Evolutionary conservation across 2,329 filamentous ascomycete genomes (phyloP).

Genomic region (Pseudogymnoascus sp.): DNA sequence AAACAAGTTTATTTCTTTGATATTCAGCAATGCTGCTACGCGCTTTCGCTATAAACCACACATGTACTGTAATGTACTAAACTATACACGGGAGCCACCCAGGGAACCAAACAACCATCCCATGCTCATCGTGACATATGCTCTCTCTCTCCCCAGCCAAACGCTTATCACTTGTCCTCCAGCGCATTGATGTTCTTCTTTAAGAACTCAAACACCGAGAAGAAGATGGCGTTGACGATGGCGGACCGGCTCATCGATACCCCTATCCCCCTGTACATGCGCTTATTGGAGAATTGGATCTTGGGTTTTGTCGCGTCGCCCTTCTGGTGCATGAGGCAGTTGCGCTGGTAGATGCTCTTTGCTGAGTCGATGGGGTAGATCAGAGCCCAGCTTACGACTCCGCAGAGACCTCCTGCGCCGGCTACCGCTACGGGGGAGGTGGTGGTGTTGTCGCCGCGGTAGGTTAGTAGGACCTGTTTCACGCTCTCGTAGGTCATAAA

Average conservation of each 20-base stretch:
- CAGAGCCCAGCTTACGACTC: conserved; percentile 73
- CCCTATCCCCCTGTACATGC: conserved; percentile 75
- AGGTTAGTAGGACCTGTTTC: conserved; percentile 72
- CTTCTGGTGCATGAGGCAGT: conserved; percentile 62
- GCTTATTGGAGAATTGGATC: conserved; percentile 67
- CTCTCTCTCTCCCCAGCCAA: not conserved
- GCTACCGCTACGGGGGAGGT: conserved; percentile 74
- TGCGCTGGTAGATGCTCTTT: conserved; percentile 79
- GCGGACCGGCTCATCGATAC: conserved; percentile 79
- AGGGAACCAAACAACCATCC: not conserved
- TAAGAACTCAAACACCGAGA: conserved; percentile 77
- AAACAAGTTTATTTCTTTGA: not conserved
- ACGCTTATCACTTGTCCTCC: conserved; percentile 18
- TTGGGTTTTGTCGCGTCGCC: conserved; percentile 60
- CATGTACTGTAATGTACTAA: not conserved
- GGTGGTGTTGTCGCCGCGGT: conserved; percentile 62
- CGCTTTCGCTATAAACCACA: not conserved
- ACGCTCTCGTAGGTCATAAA: conserved; percentile 85
- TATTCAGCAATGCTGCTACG: not conserved
- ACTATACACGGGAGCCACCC: not conserved
- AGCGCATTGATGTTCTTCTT: conserved; percentile 49
- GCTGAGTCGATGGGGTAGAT: conserved; percentile 64
- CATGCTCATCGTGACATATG: conserved; percentile 4
- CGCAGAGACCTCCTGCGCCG: conserved; percentile 70
- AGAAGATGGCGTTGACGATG: conserved; percentile 81